Base-by-base conservation (phyloP, 768 basidiomycete species). In the Panus rudis region DNA sequence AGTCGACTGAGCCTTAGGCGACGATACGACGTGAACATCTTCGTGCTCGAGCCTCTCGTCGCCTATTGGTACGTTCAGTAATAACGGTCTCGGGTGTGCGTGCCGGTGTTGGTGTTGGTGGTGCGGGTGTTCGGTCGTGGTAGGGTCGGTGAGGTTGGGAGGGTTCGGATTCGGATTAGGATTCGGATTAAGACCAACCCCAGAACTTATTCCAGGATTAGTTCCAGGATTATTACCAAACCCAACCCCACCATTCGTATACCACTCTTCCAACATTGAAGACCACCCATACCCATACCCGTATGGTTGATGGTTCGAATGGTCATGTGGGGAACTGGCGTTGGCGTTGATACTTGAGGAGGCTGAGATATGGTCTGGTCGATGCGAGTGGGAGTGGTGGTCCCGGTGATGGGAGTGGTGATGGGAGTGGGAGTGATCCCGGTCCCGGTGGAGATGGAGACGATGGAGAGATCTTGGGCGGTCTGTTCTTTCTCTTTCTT, bases 261-360 rank as follows among this genome's bases (percentile, higher is more conserved):
- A 65, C 78, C 83, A 87, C 50, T 83, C 78, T 55, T 88, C 85
- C 14, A 88, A 71, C 60, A 77, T 75, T 6, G 79, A 74, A 2
- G 85, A 84, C 86, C 86, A 90, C 8, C 86, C 84, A n/a, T n/a
- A n/a, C n/a, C n/a, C n/a, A n/a, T n/a, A n/a, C n/a, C n/a, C n/a
- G 63, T 65, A 47, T 57, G 56, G 38, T 14, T 32, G 17, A 39
- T 51, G 49, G 20, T 43, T 41, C 21, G 43, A n/a, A 14, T 39
- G 37, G 6, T 51, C 42, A 24, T 45, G 40, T 2, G 26, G 27
- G 16, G 39, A 40, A 19, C 32, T 37, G 16, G 42, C 11, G 42
- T 11, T 7, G 39, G 14, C 12, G 35, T 7, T 16, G 20, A 33
- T 2, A 41, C 46, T 26, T 43, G 45, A 35, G 41, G 45, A 35